These are phyloP conservation scores for Pelargonium myrrhifolium DNA, from an alignment of 441 rosid species.

Conservation along the genomic window DNA sequence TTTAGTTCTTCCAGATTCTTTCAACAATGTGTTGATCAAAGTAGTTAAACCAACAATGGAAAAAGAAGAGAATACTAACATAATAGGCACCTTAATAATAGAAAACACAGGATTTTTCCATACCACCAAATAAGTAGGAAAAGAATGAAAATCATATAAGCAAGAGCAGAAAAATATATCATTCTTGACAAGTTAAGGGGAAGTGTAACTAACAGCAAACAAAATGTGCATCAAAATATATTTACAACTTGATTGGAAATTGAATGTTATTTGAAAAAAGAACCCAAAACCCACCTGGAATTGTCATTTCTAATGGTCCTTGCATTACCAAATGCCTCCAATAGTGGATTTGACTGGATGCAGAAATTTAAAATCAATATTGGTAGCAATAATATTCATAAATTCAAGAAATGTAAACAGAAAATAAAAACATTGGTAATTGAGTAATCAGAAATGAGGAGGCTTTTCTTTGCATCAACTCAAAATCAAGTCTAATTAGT, in stretches of 20 bases:
- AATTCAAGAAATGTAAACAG: not conserved
- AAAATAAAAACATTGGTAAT: not conserved
- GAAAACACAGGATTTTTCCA: not conserved
- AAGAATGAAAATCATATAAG: not conserved
- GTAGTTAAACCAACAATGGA: too few relatives aligned
- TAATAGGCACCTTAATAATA: not conserved
- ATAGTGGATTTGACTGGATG: constrained; percentile 96
- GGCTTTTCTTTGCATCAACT: not conserved
- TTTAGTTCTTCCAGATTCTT: too few relatives aligned
- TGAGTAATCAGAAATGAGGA: not conserved
- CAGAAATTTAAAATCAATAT: constrained; percentile 9
- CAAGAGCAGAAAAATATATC: not conserved
- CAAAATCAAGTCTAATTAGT: not conserved
- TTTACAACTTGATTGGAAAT: not conserved
- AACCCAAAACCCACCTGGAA: constrained; percentile 54
- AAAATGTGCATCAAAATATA: not conserved
- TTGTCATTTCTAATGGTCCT: constrained; percentile 98
- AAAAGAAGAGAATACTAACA: not conserved
- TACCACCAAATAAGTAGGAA: not conserved
- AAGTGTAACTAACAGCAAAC: not conserved
- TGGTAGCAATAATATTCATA: constrained; percentile 8
- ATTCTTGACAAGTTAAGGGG: too few relatives aligned
- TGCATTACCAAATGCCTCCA: constrained; percentile 99
- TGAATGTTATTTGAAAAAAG: constrained; percentile 6
- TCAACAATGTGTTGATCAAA: too few relatives aligned